Base-by-base conservation (phyloP, 352 stramenopile species). In the Phytophthora boehmeriae region DNA sequence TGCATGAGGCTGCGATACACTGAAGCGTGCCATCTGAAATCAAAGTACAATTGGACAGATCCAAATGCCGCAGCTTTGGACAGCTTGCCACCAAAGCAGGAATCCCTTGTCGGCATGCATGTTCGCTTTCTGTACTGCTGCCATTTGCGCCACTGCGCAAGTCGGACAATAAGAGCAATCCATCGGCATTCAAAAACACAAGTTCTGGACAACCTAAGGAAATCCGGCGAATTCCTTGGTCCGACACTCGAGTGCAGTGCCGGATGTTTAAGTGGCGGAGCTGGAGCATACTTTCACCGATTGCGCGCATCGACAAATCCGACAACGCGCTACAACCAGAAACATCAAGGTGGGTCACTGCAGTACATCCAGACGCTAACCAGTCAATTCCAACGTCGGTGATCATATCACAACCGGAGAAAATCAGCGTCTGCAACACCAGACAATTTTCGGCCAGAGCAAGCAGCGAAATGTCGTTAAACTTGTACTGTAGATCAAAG, bases 331-430 rank as follows among this genome's bases (percentile, higher is more conserved):
- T 54, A 60, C 92, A 98, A 1, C 80, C 83, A 1, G 75, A 75
- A 27, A 98, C 43, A 55, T 98, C 82, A 11, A 98, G 54, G 46
- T 88, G 63, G n/a, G 76, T 73, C 9, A 98, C 68, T 9, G 86
- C 89, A 32, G 77, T 75, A 28, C 89, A 97, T 13, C 90, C 89
- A 1, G 70, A 77, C 1, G 77, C 76, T n/a, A 98, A 59, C 93
- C 93, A 98, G 32, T 81, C 94, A 13, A 98, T 59, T 0, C 95
- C 93, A 14, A 97, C 93, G 66, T 98, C 93, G 6, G 88, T 96
- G 43, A 98, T 63, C 66, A 92, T 84, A 36, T 96, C 84, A 52
- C 93, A 98, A 16, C 95, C 93, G n/a, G 76, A 61, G 2, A 98
- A 59, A 17, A 76, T 63, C 2, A 90, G 50, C 8, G 59, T 80